These are phyloP conservation scores for Luffa acutangula DNA, from an alignment of 306 rosid genomes.

Conservation along the genomic window DNA sequence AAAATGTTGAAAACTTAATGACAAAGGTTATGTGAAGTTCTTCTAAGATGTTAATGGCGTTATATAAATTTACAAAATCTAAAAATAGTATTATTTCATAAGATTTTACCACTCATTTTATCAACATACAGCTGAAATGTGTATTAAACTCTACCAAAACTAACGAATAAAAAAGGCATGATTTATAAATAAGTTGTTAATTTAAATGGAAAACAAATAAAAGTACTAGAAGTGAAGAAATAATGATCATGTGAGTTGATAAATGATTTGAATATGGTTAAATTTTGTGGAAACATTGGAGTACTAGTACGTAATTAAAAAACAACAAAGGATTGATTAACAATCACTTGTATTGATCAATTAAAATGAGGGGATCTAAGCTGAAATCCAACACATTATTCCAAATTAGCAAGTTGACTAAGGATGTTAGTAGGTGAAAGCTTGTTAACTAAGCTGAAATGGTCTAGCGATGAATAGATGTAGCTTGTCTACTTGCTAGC, in stretches of 20 bases:
- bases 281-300: neutral
- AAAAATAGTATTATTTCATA: too few relatives aligned
- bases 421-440: neutral
- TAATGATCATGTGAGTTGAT: neutral
- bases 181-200: neutral
- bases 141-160: neutral
- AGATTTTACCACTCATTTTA: neutral
- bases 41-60: neutral
- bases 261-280: neutral
- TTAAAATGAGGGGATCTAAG: neutral
- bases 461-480: neutral
- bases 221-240: neutral
- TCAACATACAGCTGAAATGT: neutral
- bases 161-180: neutral
- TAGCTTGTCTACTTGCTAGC: neutral
- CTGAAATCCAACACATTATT: neutral
- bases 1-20: neutral
- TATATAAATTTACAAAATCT: neutral
- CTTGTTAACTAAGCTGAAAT: conserved; percentile 7
- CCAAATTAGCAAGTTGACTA: neutral
- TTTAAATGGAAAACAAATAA: neutral
- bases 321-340: neutral
- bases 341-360: neutral
- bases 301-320: neutral
- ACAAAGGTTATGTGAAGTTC: neutral